phyloP scores from a whole-genome alignment of 495 filamentous ascomycete species.

The Bombardia bombarda region DNA sequence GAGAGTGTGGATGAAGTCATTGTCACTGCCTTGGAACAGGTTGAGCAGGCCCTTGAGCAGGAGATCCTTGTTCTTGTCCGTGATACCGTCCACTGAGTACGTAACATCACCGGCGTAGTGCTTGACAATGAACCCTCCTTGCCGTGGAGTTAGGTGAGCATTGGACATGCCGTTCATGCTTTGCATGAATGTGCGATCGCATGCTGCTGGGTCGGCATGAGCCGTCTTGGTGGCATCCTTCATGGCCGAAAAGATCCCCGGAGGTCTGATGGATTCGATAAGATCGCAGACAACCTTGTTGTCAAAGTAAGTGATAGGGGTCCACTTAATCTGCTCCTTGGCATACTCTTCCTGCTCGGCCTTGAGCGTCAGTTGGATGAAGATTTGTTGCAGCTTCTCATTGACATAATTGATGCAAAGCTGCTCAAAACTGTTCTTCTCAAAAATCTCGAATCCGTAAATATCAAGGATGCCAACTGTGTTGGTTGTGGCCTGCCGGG shows the following conservation, averaged over 20 bases:
- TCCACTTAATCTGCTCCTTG: constrained; percentile 95
- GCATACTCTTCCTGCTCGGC: constrained; percentile 98
- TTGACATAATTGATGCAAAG: constrained; percentile 99
- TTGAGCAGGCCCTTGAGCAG: constrained; percentile 90
- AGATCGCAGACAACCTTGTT: constrained; percentile 98
- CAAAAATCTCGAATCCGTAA: constrained; percentile 99
- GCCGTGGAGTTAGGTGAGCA: constrained; percentile 82
- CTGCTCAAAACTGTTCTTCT: constrained; percentile 98
- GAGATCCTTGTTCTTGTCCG: constrained; percentile 99
- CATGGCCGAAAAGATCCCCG: constrained; percentile 89
- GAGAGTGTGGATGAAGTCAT: constrained; percentile 73
- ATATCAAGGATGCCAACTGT: constrained; percentile 98
- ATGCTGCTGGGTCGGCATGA: constrained; percentile 87
- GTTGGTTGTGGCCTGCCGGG: constrained; percentile 64
- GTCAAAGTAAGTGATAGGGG: constrained; percentile 98
- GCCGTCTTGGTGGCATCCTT: constrained; percentile 98
- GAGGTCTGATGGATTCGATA: constrained; percentile 86
- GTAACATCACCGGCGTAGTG: constrained; percentile 98
- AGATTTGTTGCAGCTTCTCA: constrained; percentile 99
- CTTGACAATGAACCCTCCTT: constrained; percentile 96
- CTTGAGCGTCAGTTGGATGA: constrained; percentile 95
- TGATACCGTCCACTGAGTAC: constrained; percentile 94
- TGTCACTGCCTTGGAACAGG: constrained; percentile 74
- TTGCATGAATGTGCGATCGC: constrained; percentile 92
- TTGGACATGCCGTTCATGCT: constrained; percentile 84